A percentile compares a stretch with the other conserved stretches of the same genome.
Evolutionary conservation across 805 yeast genomes (phyloP).

Genomic region (Ogataea zsoltii): DNA sequence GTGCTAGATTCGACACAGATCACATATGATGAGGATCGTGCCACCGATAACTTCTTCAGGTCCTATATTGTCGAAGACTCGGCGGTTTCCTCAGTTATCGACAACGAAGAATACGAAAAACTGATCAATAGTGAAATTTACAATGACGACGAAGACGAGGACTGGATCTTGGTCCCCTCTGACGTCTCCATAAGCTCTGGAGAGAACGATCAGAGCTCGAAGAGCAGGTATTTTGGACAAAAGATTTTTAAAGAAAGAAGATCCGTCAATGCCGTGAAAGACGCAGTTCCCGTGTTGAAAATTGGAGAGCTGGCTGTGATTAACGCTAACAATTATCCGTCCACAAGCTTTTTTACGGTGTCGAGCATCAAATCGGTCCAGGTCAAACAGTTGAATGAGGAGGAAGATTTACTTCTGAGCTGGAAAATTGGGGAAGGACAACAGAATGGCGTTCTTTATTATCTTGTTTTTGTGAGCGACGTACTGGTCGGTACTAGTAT

Average conservation of each 20-base stretch:
- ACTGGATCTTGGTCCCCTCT: slow-evolving; percentile 29
- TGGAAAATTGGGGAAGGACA: slow-evolving; percentile 26
- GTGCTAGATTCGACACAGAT: slow-evolving; percentile 23
- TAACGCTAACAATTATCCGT: slow-evolving; percentile 28
- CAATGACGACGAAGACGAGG: slow-evolving; percentile 29
- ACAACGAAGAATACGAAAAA: slow-evolving; percentile 30
- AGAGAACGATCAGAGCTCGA: slow-evolving; percentile 14
- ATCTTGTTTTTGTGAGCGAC: slow-evolving; percentile 34
- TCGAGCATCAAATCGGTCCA: slow-evolving; percentile 4
- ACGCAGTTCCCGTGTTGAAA: slow-evolving; percentile 17
- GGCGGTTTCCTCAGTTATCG: slow-evolving; percentile 25
- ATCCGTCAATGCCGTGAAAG: not conserved
- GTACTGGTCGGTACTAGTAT: slow-evolving; percentile 30
- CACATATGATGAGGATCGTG: slow-evolving; percentile 20
- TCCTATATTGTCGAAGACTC: slow-evolving; percentile 26
- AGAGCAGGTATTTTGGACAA: not conserved
- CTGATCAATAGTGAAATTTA: slow-evolving; percentile 26
- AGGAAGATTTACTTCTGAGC: slow-evolving; percentile 15
- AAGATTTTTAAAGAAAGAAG: not conserved
- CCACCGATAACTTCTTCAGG: slow-evolving; percentile 13
- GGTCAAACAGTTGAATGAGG: not conserved
- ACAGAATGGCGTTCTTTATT: slow-evolving; percentile 24
- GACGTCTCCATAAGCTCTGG: slow-evolving; percentile 13
- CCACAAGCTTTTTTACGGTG: slow-evolving; percentile 18
- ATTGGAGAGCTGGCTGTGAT: slow-evolving; percentile 27